A percentile compares a stretch with the other conserved stretches of the same genome.
phyloP scores from a whole-genome alignment of 129 eudicot genomes.

The Scalesia atractyloides region DNA sequence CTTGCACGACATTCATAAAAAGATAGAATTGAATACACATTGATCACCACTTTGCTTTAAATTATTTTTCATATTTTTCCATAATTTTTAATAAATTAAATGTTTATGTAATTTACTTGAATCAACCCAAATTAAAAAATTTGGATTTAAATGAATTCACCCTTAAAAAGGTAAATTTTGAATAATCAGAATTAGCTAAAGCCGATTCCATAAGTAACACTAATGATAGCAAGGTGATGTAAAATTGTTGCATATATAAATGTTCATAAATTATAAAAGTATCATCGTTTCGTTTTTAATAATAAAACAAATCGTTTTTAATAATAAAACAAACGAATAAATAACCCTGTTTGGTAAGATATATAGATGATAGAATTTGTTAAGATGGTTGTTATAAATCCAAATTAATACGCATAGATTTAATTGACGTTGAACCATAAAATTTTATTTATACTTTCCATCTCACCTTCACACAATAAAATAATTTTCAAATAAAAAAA shows the following conservation, averaged over 20 bases:
- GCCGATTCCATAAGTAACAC: too few relatives aligned
- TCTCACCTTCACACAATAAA: neutral
- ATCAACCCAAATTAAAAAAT: too few relatives aligned
- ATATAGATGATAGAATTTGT: conserved; percentile 14
- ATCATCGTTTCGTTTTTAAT: neutral
- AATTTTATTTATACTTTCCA: neutral
- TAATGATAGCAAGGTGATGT: too few relatives aligned
- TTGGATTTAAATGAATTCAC: too few relatives aligned
- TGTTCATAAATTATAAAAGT: too few relatives aligned
- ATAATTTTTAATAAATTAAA: neutral
- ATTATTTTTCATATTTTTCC: neutral
- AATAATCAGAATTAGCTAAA: too few relatives aligned
- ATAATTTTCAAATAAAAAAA: neutral
- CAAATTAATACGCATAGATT: conserved; percentile 21
- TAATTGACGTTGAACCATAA: conserved; percentile 28
- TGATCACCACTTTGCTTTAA: conserved; percentile 12
- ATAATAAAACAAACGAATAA: neutral
- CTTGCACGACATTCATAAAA: conserved; percentile 14
- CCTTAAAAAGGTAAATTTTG: too few relatives aligned
- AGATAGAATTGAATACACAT: neutral
- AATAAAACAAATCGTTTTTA: neutral
- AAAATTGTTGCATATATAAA: too few relatives aligned
- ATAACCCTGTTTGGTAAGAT: conserved; percentile 14
- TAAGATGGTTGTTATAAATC: conserved; percentile 25
- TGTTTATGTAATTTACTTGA: too few relatives aligned